Evolutionary conservation across 805 yeast genomes (phyloP).

Genomic region (Wickerhamomyces hampshirensis): DNA sequence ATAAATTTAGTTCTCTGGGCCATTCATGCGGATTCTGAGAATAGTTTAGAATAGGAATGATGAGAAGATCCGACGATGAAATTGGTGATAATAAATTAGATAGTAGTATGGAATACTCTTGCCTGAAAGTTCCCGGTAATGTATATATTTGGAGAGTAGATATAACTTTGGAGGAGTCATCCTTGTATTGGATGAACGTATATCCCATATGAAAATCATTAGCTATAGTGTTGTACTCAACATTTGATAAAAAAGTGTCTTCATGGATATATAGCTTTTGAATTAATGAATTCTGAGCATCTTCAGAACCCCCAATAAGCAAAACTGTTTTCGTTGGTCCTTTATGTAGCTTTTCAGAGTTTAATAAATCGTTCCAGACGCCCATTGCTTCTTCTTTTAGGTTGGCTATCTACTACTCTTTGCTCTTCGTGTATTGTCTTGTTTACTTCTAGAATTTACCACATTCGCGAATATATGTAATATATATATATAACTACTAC

Average conservation of each 20-base stretch:
- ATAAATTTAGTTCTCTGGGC: constrained; percentile 3
- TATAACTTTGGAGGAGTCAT: constrained; percentile 10
- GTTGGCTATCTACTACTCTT: too few species aligned
- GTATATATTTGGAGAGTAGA: constrained; percentile 18
- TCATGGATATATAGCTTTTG: constrained; percentile 6
- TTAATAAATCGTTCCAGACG: constrained; percentile 14
- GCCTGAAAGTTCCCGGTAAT: too few species aligned
- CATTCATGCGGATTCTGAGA: constrained; percentile 12
- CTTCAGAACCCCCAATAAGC: constrained; percentile 16
- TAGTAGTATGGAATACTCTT: too few species aligned
- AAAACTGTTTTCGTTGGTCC: constrained; percentile 3
- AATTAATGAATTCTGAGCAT: constrained; percentile 12
- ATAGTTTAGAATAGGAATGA: constrained; percentile 17
- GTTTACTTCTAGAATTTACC: too few species aligned
- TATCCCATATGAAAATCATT: constrained; percentile 17
- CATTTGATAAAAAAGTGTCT: constrained; percentile 4
- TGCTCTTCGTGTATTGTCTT: too few species aligned
- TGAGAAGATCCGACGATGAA: constrained; percentile 12
- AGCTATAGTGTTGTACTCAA: constrained; percentile 6
- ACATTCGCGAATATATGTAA: too few species aligned
- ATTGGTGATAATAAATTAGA: too few species aligned
- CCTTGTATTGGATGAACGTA: constrained; percentile 16
- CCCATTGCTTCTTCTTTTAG: too few species aligned
- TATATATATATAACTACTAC: too few species aligned
- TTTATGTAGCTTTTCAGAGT: constrained; percentile 1